These are phyloP conservation scores for Penicillium sp. DNA, from an alignment of 2,329 filamentous ascomycete species.

Conservation along the genomic window DNA sequence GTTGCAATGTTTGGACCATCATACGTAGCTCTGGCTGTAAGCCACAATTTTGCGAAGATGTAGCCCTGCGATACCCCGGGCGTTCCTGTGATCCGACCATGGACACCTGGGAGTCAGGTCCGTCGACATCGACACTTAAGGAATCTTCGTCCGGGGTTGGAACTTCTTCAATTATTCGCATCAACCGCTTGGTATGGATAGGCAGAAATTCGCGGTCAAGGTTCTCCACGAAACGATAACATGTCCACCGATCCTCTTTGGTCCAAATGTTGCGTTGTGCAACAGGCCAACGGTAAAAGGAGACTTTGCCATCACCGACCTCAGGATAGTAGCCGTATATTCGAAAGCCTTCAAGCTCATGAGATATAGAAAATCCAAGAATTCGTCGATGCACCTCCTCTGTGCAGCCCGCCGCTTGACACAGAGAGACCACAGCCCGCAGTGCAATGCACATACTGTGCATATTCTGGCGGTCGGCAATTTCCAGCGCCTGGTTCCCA, in stretches of 20 bases:
- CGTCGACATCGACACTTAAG: not conserved
- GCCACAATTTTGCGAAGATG: constrained; percentile 8
- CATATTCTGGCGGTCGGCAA: constrained; percentile 10
- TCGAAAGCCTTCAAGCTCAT: constrained; percentile 3
- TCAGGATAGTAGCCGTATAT: constrained; percentile 13
- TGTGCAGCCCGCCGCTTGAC: constrained; percentile 1
- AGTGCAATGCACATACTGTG: constrained; percentile 8
- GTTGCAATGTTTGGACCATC: constrained; percentile 9
- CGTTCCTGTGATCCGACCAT: constrained; percentile 4
- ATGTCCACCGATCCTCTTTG: constrained; percentile 8
- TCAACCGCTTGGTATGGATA: constrained; percentile 6
- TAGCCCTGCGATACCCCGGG: constrained; percentile 5
- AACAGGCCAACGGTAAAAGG: constrained; percentile 8
- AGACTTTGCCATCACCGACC: constrained; percentile 6
- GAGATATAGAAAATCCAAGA: constrained; percentile 7
- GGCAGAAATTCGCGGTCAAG: constrained; percentile 11
- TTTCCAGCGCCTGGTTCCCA: constrained; percentile 6
- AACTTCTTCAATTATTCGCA: constrained; percentile 4
- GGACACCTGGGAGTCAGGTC: constrained; percentile 4
- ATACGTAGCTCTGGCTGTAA: constrained; percentile 11
- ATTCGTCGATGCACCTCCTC: constrained; percentile 9
- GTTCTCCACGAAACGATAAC: constrained; percentile 7
- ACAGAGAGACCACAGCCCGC: constrained; percentile 5
- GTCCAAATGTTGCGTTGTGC: constrained; percentile 7
- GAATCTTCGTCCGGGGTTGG: constrained; percentile 5